Conservation (phyloP, 257 asterid species). For the Scutellaria galericulata region DNA sequence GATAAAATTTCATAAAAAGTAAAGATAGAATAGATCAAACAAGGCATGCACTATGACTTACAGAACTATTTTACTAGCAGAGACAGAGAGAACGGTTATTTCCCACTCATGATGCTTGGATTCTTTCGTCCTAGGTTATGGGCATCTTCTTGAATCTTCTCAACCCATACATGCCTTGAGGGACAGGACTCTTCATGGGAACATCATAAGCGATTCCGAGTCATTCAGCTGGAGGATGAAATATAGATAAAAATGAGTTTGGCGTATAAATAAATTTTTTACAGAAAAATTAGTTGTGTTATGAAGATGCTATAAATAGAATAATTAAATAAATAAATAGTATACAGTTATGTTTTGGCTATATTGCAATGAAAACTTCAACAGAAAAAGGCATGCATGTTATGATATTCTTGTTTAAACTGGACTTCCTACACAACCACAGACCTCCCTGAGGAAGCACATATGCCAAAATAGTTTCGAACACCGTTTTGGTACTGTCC, state of each 20-base stretch:
- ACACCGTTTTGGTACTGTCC: constrained; percentile 92
- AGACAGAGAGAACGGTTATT: constrained; percentile 82
- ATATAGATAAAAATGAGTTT: constrained; percentile 20
- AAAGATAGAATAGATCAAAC: constrained; percentile 6
- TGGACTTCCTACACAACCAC: constrained; percentile 1
- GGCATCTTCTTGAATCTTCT: constrained; percentile 49
- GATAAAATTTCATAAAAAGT: too few relatives aligned
- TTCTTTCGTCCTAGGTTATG: constrained; percentile 57
- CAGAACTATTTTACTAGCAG: constrained; percentile 89
- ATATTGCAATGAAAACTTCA: constrained; percentile 30
- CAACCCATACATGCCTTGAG: constrained; percentile 43
- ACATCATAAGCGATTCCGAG: constrained; percentile 68
- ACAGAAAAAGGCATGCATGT: too few relatives aligned
- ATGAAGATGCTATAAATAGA: background rate
- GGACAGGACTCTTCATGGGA: constrained; percentile 91
- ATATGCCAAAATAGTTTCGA: constrained; percentile 85
- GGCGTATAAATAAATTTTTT: too few relatives aligned
- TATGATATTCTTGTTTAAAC: too few relatives aligned
- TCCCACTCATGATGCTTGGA: constrained; percentile 70
- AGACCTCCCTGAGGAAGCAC: constrained; percentile 82
- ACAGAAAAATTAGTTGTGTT: too few relatives aligned
- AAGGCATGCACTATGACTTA: constrained; percentile 46
- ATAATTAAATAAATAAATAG: constrained; percentile 20
- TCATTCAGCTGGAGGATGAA: constrained; percentile 58
- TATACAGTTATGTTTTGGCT: background rate